These are phyloP conservation scores for Diaporthe ampelina DNA, from an alignment of 2,329 filamentous ascomycete genomes.

Conservation along the genomic window DNA sequence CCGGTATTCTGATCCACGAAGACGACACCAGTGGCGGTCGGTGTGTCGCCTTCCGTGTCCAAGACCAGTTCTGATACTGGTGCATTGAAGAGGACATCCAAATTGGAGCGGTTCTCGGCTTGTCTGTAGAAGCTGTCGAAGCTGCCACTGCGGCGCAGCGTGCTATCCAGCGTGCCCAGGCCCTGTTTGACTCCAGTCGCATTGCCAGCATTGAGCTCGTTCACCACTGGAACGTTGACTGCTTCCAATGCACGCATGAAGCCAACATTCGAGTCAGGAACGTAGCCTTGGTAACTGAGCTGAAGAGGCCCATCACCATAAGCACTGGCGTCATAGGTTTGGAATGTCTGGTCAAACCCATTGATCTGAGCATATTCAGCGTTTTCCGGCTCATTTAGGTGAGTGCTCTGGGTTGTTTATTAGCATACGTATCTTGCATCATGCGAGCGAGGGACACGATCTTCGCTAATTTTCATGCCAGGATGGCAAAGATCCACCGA, in stretches of 20 bases:
- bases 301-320: conserved; percentile 47
- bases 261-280: conserved; percentile 32
- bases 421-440: background rate
- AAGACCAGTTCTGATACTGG: conserved; percentile 44
- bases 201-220: conserved; percentile 47
- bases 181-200: conserved; percentile 49
- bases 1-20: conserved; percentile 45
- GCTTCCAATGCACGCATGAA: conserved; percentile 45
- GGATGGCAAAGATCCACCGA: too few species aligned
- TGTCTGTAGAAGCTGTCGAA: conserved; percentile 47
- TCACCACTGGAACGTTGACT: conserved; percentile 39
- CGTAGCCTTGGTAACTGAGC: conserved; percentile 45
- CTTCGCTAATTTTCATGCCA: background rate
- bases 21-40: conserved; percentile 44
- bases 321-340: conserved; percentile 47
- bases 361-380: conserved; percentile 34
- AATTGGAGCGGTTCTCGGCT: conserved; percentile 42
- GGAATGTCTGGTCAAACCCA: conserved; percentile 47
- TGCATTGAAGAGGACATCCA: conserved; percentile 47
- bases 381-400: conserved; percentile 45
- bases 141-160: conserved; percentile 46
- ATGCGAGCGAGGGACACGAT: background rate
- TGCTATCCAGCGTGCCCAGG: conserved; percentile 45
- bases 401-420: conserved; percentile 33
- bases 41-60: conserved; percentile 41